These are phyloP conservation scores for Hydrangea macrophylla DNA, from an alignment of 148 eudicot genomes.

Conservation along the genomic window DNA sequence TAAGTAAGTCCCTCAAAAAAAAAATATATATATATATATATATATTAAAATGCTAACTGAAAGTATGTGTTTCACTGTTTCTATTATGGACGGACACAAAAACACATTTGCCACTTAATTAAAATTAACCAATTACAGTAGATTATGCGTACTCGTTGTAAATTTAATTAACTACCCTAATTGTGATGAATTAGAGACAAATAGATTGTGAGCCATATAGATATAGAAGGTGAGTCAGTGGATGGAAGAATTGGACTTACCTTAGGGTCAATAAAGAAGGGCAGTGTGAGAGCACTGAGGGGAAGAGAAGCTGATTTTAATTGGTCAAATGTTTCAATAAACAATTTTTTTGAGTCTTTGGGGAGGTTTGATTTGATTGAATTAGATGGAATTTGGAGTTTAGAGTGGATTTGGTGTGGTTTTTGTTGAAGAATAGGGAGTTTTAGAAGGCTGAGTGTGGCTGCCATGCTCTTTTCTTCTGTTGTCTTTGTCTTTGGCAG, in stretches of 20 bases:
- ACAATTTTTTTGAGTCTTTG: slow-evolving; percentile 2
- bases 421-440: slow-evolving; percentile 19
- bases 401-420: slow-evolving; percentile 6
- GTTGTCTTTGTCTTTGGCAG: neutral
- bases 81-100: too few relatives aligned
- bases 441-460: slow-evolving; percentile 35
- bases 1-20: too few relatives aligned
- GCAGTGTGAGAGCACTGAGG: slow-evolving; percentile 54
- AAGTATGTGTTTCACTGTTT: too few relatives aligned
- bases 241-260: slow-evolving; percentile 23
- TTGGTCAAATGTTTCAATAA: slow-evolving; percentile 14
- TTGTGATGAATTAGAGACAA: too few relatives aligned
- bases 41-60: too few relatives aligned
- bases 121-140: too few relatives aligned
- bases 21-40: too few relatives aligned
- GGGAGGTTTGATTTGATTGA: neutral
- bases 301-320: slow-evolving; percentile 49
- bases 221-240: too few relatives aligned
- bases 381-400: slow-evolving; percentile 10
- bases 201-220: too few relatives aligned
- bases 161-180: too few relatives aligned
- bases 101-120: too few relatives aligned
- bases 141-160: too few relatives aligned
- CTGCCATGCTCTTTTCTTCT: slow-evolving; percentile 28
- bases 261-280: slow-evolving; percentile 55